Percentiles rank a stretch among this genome's conserved stretches.
These are phyloP conservation scores for Epichloe festucae DNA, from an alignment of 2,329 filamentous ascomycete genomes.

Conservation along the genomic window DNA sequence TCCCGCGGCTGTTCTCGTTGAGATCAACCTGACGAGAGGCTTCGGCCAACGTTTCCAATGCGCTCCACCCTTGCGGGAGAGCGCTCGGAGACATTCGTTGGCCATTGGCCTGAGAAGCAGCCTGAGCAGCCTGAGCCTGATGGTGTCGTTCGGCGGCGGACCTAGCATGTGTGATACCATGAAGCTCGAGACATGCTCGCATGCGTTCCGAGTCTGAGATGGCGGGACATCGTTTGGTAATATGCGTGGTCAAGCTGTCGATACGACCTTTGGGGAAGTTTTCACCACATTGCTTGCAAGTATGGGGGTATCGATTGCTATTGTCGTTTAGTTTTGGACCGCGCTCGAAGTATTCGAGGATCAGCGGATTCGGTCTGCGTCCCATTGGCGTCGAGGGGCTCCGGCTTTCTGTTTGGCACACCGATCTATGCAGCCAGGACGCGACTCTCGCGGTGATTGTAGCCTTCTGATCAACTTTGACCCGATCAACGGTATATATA, in stretches of 20 bases:
- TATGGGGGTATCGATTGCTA: conserved; percentile 85
- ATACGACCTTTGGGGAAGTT: conserved; percentile 83
- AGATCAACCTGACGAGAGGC: conserved; percentile 70
- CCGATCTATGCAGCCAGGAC: conserved; percentile 15
- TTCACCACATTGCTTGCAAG: conserved; percentile 77
- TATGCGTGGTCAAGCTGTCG: conserved; percentile 67
- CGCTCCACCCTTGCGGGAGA: conserved; percentile 55
- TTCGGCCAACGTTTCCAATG: conserved; percentile 76
- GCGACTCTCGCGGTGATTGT: conserved; percentile 7
- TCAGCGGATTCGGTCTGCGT: conserved; percentile 70
- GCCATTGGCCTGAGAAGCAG: conserved; percentile 14
- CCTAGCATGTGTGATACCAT: conserved; percentile 49
- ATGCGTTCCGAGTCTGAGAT: conserved; percentile 63
- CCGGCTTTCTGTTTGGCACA: conserved; percentile 8
- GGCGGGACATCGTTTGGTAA: conserved; percentile 76
- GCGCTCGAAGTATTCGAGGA: conserved; percentile 78
- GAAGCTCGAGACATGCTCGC: conserved; percentile 58
- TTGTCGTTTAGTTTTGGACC: conserved; percentile 78
- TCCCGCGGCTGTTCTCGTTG: conserved; percentile 44
- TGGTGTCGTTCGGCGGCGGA: conserved; percentile 19
- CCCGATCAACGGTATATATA: not conserved
- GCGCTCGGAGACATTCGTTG: conserved; percentile 17
- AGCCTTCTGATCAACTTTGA: not conserved
- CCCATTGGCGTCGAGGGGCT: conserved; percentile 45
- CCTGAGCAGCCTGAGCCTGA: conserved; percentile 4